These are phyloP conservation scores for Euphorbia schlechtendalii DNA, from an alignment of 441 rosid species.

Conservation along the genomic window DNA sequence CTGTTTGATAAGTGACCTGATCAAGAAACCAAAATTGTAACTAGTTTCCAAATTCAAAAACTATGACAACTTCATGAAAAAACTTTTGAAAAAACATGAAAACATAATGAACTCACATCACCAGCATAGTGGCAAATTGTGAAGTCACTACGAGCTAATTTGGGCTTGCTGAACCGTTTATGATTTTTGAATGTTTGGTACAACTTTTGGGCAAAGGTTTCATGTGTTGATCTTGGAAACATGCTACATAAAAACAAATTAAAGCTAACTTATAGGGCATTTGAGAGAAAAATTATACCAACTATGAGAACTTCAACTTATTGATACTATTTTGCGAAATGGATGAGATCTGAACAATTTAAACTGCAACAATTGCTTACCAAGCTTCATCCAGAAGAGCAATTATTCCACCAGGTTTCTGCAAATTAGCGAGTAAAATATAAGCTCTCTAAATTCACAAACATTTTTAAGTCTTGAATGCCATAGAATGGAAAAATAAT, in stretches of 20 bases:
- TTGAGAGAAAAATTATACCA: background rate
- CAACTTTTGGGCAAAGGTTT: conserved; percentile 96
- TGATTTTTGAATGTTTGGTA: conserved; percentile 92
- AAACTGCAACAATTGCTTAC: conserved; percentile 40
- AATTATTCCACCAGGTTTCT: conserved; percentile 99
- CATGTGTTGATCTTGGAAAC: conserved; percentile 99
- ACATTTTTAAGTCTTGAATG: background rate
- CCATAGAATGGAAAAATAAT: background rate
- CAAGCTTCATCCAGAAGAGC: conserved; percentile 99
- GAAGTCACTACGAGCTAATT: conserved; percentile 87
- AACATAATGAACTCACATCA: conserved; percentile 55
- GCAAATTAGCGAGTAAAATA: conserved; percentile 28
- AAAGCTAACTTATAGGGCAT: conserved; percentile 23
- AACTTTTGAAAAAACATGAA: conserved; percentile 10
- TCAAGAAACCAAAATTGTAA: conserved; percentile 22
- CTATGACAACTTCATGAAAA: conserved; percentile 7
- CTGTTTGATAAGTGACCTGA: conserved; percentile 98
- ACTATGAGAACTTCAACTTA: too few species aligned
- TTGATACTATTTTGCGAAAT: background rate
- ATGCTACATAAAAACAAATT: conserved; percentile 52
- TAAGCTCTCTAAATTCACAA: background rate
- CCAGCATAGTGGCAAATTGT: conserved; percentile 98
- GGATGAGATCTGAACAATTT: conserved; percentile 10
- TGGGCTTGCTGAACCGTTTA: conserved; percentile 92
- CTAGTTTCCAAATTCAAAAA: conserved; percentile 15